Base-by-base conservation (phyloP, 1,284 basidiomycete genomes). In the Ceratobasidium sp. region DNA sequence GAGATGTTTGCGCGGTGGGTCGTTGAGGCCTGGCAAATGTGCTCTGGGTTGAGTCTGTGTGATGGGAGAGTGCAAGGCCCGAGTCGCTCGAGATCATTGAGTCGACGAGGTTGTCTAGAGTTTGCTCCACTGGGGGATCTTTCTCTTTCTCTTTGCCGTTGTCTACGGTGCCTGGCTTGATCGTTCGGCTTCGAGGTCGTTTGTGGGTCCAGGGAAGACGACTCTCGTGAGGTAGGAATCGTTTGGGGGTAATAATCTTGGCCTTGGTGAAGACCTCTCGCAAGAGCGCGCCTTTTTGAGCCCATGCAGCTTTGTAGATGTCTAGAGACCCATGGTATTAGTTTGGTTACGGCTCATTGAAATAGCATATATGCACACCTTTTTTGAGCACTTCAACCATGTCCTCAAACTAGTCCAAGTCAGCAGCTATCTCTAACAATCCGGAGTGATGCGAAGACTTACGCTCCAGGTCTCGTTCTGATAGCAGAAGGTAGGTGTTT, bases 401-500 rank as follows among this genome's bases (percentile, higher is more conserved):
- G 76, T 96, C 93, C 81, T 94, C 91, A 78, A 94, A 94, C 87
- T 94, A 83, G 71, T 27, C 73, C 19, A 54, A 64, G 60, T 47
- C 24, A 22, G 31, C 33, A 44, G 41, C 31, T 31, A 45, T 24
- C 0, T 50, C 19, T 24, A 14, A n/a, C 22, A 6, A 5, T 22
- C 9, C 36, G 31, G 15, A 22, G 17, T 57, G 54, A 29, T 45
- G 22, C 15, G 1, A 17, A 81, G 0, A 80, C 91, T 78, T 82
- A 93, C 92, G 82, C 92, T 94, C 89, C 91, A 95, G 0, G 95
- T 96, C 82, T 94, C 91, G 81, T 97, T 95, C 77, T 89, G 88
- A 82, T 95, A 97, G 79, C 93, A 91, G 62, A 98, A 82, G 15
- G 80, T 80, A 3, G 87, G 87, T 15, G 84, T 84, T 57, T 82